Percentiles rank a stretch among this genome's conserved stretches.
These are phyloP conservation scores for Acacia confusa DNA, from an alignment of 306 rosid species.

Conservation along the genomic window DNA sequence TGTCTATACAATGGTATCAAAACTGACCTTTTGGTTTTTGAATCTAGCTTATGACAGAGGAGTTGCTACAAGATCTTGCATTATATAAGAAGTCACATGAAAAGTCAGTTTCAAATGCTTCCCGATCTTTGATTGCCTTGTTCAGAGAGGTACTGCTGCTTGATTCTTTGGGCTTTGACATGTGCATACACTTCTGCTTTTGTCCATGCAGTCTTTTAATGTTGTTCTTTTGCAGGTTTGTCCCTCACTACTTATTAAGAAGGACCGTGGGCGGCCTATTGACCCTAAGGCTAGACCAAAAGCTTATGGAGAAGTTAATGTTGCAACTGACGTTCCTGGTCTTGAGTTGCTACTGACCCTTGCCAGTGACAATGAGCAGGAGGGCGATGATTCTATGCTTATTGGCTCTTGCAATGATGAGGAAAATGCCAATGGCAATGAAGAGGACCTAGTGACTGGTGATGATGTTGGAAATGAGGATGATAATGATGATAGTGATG, in stretches of 20 bases:
- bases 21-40: slow-evolving; percentile 39
- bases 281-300: slow-evolving; percentile 75
- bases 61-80: slow-evolving; percentile 90
- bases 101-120: slow-evolving; percentile 85
- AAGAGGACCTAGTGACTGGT: slow-evolving; percentile 42
- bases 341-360: slow-evolving; percentile 58
- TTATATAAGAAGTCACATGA: slow-evolving; percentile 91
- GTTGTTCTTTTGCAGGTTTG: slow-evolving; percentile 60
- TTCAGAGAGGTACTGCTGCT: slow-evolving; percentile 69
- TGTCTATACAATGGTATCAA: neutral
- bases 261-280: slow-evolving; percentile 84
- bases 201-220: slow-evolving; percentile 5
- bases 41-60: slow-evolving; percentile 83
- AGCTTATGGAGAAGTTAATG: slow-evolving; percentile 74
- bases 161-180: slow-evolving; percentile 10
- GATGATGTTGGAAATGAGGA: slow-evolving; percentile 45
- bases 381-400: slow-evolving; percentile 31
- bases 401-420: slow-evolving; percentile 51
- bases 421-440: slow-evolving; percentile 41
- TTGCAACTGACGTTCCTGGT: slow-evolving; percentile 67
- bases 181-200: neutral
- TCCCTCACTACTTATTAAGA: slow-evolving; percentile 85
- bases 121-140: slow-evolving; percentile 80
- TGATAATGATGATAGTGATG: slow-evolving; percentile 31
- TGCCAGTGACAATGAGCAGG: slow-evolving; percentile 41